A percentile compares a stretch with the other conserved stretches of the same genome.
Evolutionary conservation across 805 yeast genomes (phyloP).

Genomic region (Wickerhamomyces hampshirensis): DNA sequence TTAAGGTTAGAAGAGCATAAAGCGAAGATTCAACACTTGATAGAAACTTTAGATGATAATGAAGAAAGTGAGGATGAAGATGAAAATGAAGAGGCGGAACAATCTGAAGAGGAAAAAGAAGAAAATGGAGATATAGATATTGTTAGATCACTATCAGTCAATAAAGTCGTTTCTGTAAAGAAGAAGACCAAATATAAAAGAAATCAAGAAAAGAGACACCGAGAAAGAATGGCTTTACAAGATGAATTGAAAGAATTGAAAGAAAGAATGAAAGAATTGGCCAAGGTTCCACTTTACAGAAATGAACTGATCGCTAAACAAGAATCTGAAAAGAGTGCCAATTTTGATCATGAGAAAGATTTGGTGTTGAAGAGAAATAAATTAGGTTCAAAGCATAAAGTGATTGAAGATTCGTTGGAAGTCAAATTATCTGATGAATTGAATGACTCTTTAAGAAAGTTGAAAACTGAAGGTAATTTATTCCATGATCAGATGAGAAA

Average conservation of each 20-base stretch:
- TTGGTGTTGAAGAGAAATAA: slow-evolving; percentile 28
- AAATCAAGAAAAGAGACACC: slow-evolving; percentile 61
- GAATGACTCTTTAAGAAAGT: slow-evolving; percentile 73
- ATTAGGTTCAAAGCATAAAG: slow-evolving; percentile 42
- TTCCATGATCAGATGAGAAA: slow-evolving; percentile 77
- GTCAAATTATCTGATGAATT: slow-evolving; percentile 88
- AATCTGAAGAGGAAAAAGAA: slow-evolving; percentile 30
- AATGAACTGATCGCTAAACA: slow-evolving; percentile 23
- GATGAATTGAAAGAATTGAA: slow-evolving; percentile 54
- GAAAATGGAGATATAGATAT: slow-evolving; percentile 32
- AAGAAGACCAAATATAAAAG: slow-evolving; percentile 77
- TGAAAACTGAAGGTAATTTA: slow-evolving; percentile 88
- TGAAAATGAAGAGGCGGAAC: slow-evolving; percentile 31
- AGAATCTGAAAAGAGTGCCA: slow-evolving; percentile 23
- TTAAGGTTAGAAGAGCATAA: slow-evolving; percentile 57
- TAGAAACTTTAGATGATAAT: slow-evolving; percentile 55
- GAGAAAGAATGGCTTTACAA: slow-evolving; percentile 54
- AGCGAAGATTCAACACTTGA: slow-evolving; percentile 58
- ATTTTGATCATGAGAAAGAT: slow-evolving; percentile 13
- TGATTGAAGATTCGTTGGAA: slow-evolving; percentile 48
- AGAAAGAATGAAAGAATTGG: slow-evolving; percentile 54
- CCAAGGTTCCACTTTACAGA: slow-evolving; percentile 36
- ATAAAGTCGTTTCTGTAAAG: slow-evolving; percentile 61
- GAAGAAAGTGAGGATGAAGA: slow-evolving; percentile 44
- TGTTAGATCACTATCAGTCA: slow-evolving; percentile 53